phyloP scores from a whole-genome alignment of 2,329 filamentous ascomycete genomes.

The Alternaria arborescens region DNA sequence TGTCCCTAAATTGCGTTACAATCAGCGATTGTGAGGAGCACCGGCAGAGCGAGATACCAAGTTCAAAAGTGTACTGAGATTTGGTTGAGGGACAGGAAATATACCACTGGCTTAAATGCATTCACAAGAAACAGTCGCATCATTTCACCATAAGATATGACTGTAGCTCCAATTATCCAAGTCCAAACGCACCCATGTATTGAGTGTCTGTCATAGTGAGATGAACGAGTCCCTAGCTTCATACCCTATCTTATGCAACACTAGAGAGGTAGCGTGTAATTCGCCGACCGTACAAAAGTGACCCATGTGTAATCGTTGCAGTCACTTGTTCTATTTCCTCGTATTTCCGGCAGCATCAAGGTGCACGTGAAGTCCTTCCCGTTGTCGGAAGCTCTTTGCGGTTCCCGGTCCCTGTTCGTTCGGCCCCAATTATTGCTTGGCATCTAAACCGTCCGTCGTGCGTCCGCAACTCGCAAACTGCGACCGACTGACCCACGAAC shows the following conservation, averaged over 20 bases:
- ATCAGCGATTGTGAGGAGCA: constrained; percentile 3
- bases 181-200: neutral
- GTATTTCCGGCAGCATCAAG: neutral
- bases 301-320: neutral
- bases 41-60: constrained; percentile 8
- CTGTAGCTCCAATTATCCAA: neutral
- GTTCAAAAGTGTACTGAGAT: constrained; percentile 14
- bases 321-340: neutral
- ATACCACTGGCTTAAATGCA: constrained; percentile 19
- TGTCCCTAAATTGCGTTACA: neutral
- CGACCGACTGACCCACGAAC: constrained; percentile 6
- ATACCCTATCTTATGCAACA: neutral
- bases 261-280: neutral
- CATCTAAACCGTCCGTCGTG: constrained; percentile 12
- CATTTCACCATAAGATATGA: neutral
- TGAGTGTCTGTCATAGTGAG: neutral
- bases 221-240: neutral
- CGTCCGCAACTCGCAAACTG: constrained; percentile 18
- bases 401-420: constrained; percentile 13
- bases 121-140: constrained; percentile 13
- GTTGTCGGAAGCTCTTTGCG: constrained; percentile 6
- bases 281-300: neutral
- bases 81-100: constrained; percentile 5
- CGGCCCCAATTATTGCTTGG: constrained; percentile 21
- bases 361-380: constrained; percentile 24